Percentiles rank a stretch among this genome's conserved stretches.
phyloP scores from a whole-genome alignment of 1,139 yeast species.

The Kodamaea ohmeri region DNA sequence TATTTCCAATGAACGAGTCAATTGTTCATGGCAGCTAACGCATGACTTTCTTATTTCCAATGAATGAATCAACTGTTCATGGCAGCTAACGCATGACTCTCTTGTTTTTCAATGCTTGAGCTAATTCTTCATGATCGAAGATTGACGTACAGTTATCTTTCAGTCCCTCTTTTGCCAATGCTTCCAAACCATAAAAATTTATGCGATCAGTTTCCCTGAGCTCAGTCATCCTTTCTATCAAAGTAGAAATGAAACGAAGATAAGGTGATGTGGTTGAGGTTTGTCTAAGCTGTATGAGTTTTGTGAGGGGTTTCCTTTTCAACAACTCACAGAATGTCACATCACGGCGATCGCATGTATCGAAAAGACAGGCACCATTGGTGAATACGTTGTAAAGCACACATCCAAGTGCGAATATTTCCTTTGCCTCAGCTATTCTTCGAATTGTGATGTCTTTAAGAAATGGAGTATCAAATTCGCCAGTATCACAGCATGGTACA shows the following conservation, averaged over 20 bases:
- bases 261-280: background rate
- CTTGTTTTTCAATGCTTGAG: background rate
- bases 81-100: too few species aligned
- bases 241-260: slow-evolving; percentile 1
- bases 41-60: too few species aligned
- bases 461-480: slow-evolving; percentile 1
- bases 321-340: slow-evolving; percentile 1
- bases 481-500: slow-evolving; percentile 3
- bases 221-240: slow-evolving; percentile 7
- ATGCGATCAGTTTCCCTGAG: slow-evolving; percentile 7
- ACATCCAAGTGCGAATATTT: slow-evolving; percentile 12
- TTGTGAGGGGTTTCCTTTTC: background rate
- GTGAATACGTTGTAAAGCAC: slow-evolving; percentile 11
- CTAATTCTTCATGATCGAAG: background rate
- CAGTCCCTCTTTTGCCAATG: slow-evolving; percentile 4
- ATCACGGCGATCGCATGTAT: slow-evolving; percentile 6
- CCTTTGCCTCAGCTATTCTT: slow-evolving; percentile 11
- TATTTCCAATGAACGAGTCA: too few species aligned
- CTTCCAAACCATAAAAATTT: slow-evolving; percentile 6
- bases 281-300: background rate
- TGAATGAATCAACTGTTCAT: too few species aligned
- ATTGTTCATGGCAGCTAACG: too few species aligned
- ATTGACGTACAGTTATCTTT: background rate
- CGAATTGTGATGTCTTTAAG: slow-evolving; percentile 2
- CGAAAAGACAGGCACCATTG: slow-evolving; percentile 10